phyloP scores from a whole-genome alignment of 1,139 yeast species.

The Lodderomyces parapsilosis region DNA sequence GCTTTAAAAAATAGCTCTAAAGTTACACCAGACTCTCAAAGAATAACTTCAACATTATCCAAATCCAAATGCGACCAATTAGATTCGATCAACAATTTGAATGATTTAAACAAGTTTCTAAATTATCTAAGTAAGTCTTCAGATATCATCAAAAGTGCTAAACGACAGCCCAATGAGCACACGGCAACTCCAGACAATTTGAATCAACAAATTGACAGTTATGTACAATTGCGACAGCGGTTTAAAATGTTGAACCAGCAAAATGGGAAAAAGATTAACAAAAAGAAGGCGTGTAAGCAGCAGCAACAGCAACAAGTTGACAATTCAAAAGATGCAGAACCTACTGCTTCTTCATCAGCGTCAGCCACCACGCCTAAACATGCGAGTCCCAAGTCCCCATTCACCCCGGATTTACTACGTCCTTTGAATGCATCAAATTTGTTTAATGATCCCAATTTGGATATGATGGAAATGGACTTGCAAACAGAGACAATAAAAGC shows the following conservation, averaged over 20 bases:
- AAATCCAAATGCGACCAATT: conserved; percentile 31
- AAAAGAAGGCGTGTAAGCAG: conserved; percentile 2
- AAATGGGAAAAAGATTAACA: conserved; percentile 14
- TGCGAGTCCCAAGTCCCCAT: conserved; percentile 2
- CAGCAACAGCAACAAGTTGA: too few relatives aligned
- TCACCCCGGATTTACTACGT: conserved; percentile 23
- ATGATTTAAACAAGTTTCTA: conserved; percentile 44
- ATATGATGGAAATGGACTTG: conserved; percentile 13
- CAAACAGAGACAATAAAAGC: conserved; percentile 17
- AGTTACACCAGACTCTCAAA: conserved; percentile 1
- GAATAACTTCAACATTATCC: conserved; percentile 10
- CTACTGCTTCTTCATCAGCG: not conserved
- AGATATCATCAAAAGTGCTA: conserved; percentile 41
- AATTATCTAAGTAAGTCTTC: conserved; percentile 41
- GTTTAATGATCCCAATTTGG: conserved; percentile 15
- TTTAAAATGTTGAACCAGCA: conserved; percentile 21
- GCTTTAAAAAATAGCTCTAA: conserved; percentile 27
- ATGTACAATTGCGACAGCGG: conserved; percentile 29
- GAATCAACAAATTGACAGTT: conserved; percentile 37
- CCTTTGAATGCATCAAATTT: conserved; percentile 22
- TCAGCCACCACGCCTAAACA: conserved; percentile 6
- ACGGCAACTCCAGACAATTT: conserved; percentile 18
- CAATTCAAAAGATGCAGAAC: not conserved
- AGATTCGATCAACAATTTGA: conserved; percentile 40
- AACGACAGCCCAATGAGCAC: conserved; percentile 17